Conservation (phyloP, 1,284 basidiomycete genomes). For the Microbotryum intermedium region DNA sequence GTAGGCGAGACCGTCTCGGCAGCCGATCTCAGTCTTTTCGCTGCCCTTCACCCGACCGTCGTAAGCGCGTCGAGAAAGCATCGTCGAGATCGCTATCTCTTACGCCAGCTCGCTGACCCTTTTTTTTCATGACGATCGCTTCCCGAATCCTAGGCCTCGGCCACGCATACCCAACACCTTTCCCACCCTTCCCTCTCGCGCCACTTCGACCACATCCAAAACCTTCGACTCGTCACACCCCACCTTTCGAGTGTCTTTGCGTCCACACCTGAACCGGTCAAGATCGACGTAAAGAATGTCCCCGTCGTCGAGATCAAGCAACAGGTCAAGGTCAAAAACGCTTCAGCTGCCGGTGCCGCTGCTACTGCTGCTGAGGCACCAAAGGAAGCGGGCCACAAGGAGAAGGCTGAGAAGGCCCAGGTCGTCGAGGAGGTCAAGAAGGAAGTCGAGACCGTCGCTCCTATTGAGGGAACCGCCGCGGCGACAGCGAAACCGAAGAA, state of each 20-base stretch:
- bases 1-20: slow-evolving; percentile 67
- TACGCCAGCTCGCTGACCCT: not conserved
- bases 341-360: slow-evolving; percentile 41
- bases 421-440: slow-evolving; percentile 2
- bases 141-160: slow-evolving; percentile 4
- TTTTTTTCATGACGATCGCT: too few species aligned
- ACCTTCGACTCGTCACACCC: slow-evolving; percentile 52
- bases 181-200: slow-evolving; percentile 60
- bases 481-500: slow-evolving; percentile 42
- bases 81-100: not conserved
- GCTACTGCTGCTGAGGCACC: slow-evolving; percentile 35
- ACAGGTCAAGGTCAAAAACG: slow-evolving; percentile 57
- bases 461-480: slow-evolving; percentile 10
- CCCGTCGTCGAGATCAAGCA: slow-evolving; percentile 61
- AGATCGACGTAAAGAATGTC: slow-evolving; percentile 67
- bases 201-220: slow-evolving; percentile 89
- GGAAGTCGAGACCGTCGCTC: not conserved
- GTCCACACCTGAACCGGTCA: slow-evolving; percentile 49
- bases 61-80: slow-evolving; percentile 53
- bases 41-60: slow-evolving; percentile 64
- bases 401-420: slow-evolving; percentile 40
- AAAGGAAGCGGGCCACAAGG: slow-evolving; percentile 42
- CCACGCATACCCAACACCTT: slow-evolving; percentile 19
- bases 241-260: slow-evolving; percentile 47
- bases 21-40: slow-evolving; percentile 77